Conservation (phyloP, 768 basidiomycete species). For the Multifurca ochricompacta region DNA sequence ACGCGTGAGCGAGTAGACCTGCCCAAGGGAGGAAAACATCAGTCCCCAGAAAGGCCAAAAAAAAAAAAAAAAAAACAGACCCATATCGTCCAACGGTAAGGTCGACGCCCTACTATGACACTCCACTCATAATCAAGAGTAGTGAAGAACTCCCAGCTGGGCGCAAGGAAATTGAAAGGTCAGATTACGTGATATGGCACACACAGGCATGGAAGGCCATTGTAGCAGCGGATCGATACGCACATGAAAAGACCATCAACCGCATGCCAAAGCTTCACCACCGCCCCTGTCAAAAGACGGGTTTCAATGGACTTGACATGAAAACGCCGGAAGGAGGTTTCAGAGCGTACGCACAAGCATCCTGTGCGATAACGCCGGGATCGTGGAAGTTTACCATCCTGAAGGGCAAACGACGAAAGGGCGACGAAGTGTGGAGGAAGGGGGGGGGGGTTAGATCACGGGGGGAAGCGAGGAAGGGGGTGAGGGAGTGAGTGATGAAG, state of each 20-base stretch:
- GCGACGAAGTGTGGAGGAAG: too few species aligned
- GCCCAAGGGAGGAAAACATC: not conserved
- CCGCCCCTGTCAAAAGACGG: not conserved
- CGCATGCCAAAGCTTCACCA: conserved; percentile 6
- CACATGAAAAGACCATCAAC: conserved; percentile 4
- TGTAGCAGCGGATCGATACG: too few species aligned
- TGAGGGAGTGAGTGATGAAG: too few species aligned
- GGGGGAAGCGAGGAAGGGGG: not conserved
- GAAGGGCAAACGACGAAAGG: not conserved
- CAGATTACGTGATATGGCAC: not conserved
- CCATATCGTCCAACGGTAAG: conserved; percentile 8
- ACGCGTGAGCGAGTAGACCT: conserved; percentile 11
- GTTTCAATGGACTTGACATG: not conserved
- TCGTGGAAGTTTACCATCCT: not conserved
- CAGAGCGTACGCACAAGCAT: not conserved
- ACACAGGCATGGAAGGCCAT: too few species aligned
- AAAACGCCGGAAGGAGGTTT: not conserved
- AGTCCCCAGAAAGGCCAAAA: too few species aligned
- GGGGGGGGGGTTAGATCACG: not conserved
- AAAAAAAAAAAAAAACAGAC: not conserved
- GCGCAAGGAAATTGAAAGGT: not conserved
- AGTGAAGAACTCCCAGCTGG: not conserved
- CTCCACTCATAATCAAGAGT: conserved; percentile 1
- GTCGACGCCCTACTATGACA: not conserved
- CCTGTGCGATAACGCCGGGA: not conserved